Conservation (phyloP, 257 asterid genomes). For the Datura wrightii region DNA sequence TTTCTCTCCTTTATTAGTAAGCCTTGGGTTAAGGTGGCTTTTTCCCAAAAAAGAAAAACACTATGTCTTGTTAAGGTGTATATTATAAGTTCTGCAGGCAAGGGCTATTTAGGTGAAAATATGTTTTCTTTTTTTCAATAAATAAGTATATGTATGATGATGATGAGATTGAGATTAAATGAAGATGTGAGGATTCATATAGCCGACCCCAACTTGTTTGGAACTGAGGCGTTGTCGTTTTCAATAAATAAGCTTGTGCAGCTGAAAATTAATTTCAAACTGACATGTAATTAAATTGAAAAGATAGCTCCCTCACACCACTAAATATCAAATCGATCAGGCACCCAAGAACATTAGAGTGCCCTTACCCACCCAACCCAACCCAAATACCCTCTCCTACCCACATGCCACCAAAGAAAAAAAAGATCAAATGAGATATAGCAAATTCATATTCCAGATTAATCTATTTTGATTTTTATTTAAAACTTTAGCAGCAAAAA, state of each 20-base stretch:
- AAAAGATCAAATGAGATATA: not conserved
- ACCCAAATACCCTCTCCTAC: not conserved
- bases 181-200: too few relatives aligned
- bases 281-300: not conserved
- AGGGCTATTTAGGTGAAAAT: not conserved
- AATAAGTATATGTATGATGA: too few relatives aligned
- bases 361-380: not conserved
- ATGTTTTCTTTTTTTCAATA: not conserved
- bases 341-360: not conserved
- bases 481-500: not conserved
- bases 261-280: not conserved
- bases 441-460: slow-evolving; percentile 25
- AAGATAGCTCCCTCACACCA: not conserved
- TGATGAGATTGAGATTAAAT: too few relatives aligned
- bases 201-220: too few relatives aligned
- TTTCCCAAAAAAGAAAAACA: too few relatives aligned
- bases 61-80: not conserved
- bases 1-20: not conserved
- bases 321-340: slow-evolving; percentile 5
- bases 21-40: too few relatives aligned
- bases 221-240: too few relatives aligned
- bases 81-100: not conserved
- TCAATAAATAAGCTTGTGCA: not conserved
- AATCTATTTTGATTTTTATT: not conserved
- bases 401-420: not conserved